These are phyloP conservation scores for Fusarium tjaetaba DNA, from an alignment of 2,329 filamentous ascomycete species.

Conservation along the genomic window DNA sequence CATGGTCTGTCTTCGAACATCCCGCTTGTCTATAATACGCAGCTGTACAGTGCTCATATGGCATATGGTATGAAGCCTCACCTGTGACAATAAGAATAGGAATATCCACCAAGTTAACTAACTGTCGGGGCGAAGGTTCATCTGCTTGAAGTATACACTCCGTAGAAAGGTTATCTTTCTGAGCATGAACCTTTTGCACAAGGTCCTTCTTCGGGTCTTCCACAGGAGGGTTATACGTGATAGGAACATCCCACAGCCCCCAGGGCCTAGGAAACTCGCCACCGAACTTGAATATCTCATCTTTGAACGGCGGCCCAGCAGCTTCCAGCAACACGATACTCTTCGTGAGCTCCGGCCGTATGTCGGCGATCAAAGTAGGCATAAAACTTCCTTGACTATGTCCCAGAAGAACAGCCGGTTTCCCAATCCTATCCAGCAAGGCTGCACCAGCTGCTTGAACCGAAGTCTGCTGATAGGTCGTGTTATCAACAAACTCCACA, in stretches of 20 bases:
- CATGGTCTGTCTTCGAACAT: slow-evolving; percentile 29
- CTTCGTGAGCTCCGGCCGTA: slow-evolving; percentile 53
- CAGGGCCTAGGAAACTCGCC: slow-evolving; percentile 50
- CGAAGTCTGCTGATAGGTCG: slow-evolving; percentile 25
- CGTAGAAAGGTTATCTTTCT: slow-evolving; percentile 4
- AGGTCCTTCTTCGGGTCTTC: slow-evolving; percentile 23
- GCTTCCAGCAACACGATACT: slow-evolving; percentile 58
- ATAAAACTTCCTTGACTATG: slow-evolving; percentile 59
- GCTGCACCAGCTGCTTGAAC: slow-evolving; percentile 48
- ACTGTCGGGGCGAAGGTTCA: slow-evolving; percentile 10
- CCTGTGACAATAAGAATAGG: slow-evolving; percentile 36
- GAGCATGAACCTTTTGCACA: slow-evolving; percentile 11
- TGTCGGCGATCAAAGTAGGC: slow-evolving; percentile 44
- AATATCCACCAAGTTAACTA: slow-evolving; percentile 49
- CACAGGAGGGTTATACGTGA: slow-evolving; percentile 57
- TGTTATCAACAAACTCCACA: slow-evolving; percentile 37
- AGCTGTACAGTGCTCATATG: slow-evolving; percentile 37
- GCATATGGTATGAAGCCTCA: slow-evolving; percentile 32
- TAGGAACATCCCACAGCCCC: slow-evolving; percentile 59
- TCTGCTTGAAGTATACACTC: slow-evolving; percentile 33
- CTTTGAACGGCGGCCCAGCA: slow-evolving; percentile 58
- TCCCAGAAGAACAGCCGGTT: slow-evolving; percentile 52
- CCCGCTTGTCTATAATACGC: slow-evolving; percentile 36
- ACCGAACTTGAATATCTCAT: slow-evolving; percentile 53
- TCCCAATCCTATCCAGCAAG: slow-evolving; percentile 55